phyloP scores from a whole-genome alignment of 2,329 filamentous ascomycete species.

The Alternaria dauci region DNA sequence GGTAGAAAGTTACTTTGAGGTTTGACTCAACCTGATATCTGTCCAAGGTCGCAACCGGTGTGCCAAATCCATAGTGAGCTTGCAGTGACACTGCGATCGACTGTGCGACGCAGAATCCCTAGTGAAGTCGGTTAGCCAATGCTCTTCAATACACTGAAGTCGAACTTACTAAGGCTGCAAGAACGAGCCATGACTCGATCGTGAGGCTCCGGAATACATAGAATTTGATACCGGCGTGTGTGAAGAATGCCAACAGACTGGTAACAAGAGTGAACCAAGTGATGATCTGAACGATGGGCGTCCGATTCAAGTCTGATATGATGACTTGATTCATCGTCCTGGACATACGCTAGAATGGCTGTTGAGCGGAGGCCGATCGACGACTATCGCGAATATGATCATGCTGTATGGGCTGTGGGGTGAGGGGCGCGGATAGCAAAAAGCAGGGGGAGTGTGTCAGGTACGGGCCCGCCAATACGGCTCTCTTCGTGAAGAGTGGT shows the following conservation, averaged over 20 bases:
- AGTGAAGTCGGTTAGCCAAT: not conserved
- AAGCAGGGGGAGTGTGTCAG: slow-evolving; percentile 1
- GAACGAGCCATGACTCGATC: slow-evolving; percentile 25
- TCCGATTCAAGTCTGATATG: slow-evolving; percentile 28
- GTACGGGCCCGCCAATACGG: slow-evolving; percentile 6
- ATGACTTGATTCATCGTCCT: slow-evolving; percentile 23
- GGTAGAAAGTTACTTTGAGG: slow-evolving; percentile 17
- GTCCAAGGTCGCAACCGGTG: slow-evolving; percentile 24
- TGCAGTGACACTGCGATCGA: slow-evolving; percentile 29
- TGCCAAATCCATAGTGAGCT: slow-evolving; percentile 32
- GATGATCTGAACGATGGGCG: slow-evolving; percentile 36
- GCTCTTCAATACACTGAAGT: too few relatives aligned
- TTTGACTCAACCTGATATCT: slow-evolving; percentile 18
- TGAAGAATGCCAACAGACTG: slow-evolving; percentile 29
- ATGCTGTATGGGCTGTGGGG: slow-evolving; percentile 11
- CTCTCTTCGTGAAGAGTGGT: slow-evolving; percentile 5
- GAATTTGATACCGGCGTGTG: slow-evolving; percentile 32
- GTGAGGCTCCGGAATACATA: slow-evolving; percentile 26
- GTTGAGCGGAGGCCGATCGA: slow-evolving; percentile 2
- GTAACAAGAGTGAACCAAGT: slow-evolving; percentile 31
- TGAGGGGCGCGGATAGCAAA: slow-evolving; percentile 1
- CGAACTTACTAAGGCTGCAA: slow-evolving; percentile 24
- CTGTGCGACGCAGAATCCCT: slow-evolving; percentile 30
- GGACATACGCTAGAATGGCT: slow-evolving; percentile 7
- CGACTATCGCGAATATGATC: slow-evolving; percentile 6